These are phyloP conservation scores for Nadsonia commutata DNA, from an alignment of 1,139 yeast genomes.

Conservation along the genomic window DNA sequence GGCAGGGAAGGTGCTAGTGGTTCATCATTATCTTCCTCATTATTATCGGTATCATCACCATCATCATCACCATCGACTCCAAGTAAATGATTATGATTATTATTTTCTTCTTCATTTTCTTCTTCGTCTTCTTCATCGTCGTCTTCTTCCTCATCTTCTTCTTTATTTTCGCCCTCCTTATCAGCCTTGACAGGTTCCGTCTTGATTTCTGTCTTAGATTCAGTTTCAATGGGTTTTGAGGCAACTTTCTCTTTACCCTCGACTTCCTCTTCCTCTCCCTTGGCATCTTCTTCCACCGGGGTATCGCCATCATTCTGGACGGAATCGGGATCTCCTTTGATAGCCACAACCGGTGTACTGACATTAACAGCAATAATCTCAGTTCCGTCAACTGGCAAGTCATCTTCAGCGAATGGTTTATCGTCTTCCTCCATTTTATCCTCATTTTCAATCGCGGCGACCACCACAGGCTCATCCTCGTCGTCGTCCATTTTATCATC, in stretches of 20 bases:
- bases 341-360: too few relatives aligned
- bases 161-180: constrained; percentile 7
- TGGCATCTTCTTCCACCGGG: neutral
- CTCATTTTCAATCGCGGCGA: constrained; percentile 5
- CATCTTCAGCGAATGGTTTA: constrained; percentile 1
- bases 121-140: constrained; percentile 23
- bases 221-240: neutral
- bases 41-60: constrained; percentile 8
- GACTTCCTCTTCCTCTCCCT: constrained; percentile 1
- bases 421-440: constrained; percentile 1
- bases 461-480: constrained; percentile 9
- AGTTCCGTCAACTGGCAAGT: too few relatives aligned
- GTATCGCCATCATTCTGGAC: too few relatives aligned
- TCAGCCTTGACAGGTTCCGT: constrained; percentile 4
- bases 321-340: too few relatives aligned
- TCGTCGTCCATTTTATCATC: constrained; percentile 3
- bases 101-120: constrained; percentile 11
- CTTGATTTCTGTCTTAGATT: neutral
- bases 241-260: neutral
- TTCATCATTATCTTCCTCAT: constrained; percentile 10
- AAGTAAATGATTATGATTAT: constrained; percentile 4
- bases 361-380: too few relatives aligned
- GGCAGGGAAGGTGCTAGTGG: constrained; percentile 10
- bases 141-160: constrained; percentile 20
- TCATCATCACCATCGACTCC: constrained; percentile 8